Percentiles rank a stretch among this genome's conserved stretches.
Evolutionary conservation across 169 alveolate genomes (phyloP).

Genomic region (Cryptosporidium meleagridis): DNA sequence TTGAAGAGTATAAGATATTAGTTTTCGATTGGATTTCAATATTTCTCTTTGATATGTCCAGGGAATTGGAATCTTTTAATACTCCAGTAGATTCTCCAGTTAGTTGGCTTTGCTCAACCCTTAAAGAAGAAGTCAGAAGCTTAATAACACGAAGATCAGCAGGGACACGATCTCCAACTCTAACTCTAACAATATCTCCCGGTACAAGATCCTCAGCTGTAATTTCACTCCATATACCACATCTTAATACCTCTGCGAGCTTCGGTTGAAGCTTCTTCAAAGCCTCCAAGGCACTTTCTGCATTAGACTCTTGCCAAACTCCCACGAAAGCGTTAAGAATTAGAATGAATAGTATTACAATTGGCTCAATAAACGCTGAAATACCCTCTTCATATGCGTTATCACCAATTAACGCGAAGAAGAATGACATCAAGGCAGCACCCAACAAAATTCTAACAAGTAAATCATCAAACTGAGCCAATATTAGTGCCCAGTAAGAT

Average conservation of each 20-base stretch:
- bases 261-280: slow-evolving; percentile 94
- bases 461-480: slow-evolving; percentile 94
- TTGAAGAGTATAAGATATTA: slow-evolving; percentile 93
- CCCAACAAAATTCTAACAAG: slow-evolving; percentile 93
- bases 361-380: slow-evolving; percentile 97
- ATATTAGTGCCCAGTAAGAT: slow-evolving; percentile 89
- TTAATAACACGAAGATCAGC: slow-evolving; percentile 96
- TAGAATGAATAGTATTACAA: slow-evolving; percentile 92
- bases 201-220: slow-evolving; percentile 94
- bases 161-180: slow-evolving; percentile 97
- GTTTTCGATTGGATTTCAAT: slow-evolving; percentile 83
- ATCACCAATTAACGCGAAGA: slow-evolving; percentile 92
- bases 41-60: slow-evolving; percentile 81
- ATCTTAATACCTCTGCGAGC: slow-evolving; percentile 91
- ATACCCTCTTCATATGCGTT: slow-evolving; percentile 89
- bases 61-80: slow-evolving; percentile 82
- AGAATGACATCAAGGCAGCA: slow-evolving; percentile 96
- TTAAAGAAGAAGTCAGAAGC: slow-evolving; percentile 91
- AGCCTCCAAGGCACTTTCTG: slow-evolving; percentile 97
- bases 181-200: slow-evolving; percentile 96
- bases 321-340: slow-evolving; percentile 96
- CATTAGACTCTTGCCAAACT: slow-evolving; percentile 98
- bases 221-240: slow-evolving; percentile 91
- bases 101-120: slow-evolving; percentile 94
- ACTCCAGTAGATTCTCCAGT: slow-evolving; percentile 97